These are phyloP conservation scores for Debaryomyces hansenii DNA, from an alignment of 805 yeast species.

Conservation along the genomic window DNA sequence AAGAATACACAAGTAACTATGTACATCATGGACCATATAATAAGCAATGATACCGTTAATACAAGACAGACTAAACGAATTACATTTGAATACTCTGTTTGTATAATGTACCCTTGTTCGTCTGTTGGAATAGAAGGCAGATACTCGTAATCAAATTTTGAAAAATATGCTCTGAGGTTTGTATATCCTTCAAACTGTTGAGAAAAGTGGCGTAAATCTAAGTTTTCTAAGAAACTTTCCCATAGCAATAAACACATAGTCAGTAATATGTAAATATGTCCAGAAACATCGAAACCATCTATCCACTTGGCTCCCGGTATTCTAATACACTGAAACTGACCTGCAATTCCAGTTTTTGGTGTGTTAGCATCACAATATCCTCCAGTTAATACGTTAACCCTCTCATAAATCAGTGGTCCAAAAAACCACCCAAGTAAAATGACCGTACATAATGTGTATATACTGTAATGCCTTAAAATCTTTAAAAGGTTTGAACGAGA, in stretches of 20 bases:
- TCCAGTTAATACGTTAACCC: slow-evolving; percentile 35
- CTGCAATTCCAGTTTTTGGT: slow-evolving; percentile 1
- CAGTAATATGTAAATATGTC: slow-evolving; percentile 49
- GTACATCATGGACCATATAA: slow-evolving; percentile 40
- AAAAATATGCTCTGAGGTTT: background rate
- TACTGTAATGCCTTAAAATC: slow-evolving; percentile 8
- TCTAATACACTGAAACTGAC: background rate
- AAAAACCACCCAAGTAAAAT: slow-evolving; percentile 29
- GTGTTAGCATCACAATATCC: slow-evolving; percentile 33
- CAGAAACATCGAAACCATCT: slow-evolving; percentile 54
- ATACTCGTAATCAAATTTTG: background rate
- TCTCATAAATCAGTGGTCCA: slow-evolving; percentile 33
- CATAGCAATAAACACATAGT: slow-evolving; percentile 42
- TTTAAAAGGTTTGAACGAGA: slow-evolving; percentile 4
- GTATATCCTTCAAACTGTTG: background rate
- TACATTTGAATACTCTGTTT: background rate
- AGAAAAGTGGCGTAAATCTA: background rate
- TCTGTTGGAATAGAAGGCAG: background rate
- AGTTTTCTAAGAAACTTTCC: slow-evolving; percentile 1
- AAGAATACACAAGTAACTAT: slow-evolving; percentile 48
- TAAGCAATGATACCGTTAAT: slow-evolving; percentile 12
- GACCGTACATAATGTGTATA: slow-evolving; percentile 10
- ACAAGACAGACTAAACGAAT: slow-evolving; percentile 1
- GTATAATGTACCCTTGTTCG: background rate
- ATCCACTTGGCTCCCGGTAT: slow-evolving; percentile 38